Conservation (phyloP, 305 asterid species). For the Rubia tinctorum region DNA sequence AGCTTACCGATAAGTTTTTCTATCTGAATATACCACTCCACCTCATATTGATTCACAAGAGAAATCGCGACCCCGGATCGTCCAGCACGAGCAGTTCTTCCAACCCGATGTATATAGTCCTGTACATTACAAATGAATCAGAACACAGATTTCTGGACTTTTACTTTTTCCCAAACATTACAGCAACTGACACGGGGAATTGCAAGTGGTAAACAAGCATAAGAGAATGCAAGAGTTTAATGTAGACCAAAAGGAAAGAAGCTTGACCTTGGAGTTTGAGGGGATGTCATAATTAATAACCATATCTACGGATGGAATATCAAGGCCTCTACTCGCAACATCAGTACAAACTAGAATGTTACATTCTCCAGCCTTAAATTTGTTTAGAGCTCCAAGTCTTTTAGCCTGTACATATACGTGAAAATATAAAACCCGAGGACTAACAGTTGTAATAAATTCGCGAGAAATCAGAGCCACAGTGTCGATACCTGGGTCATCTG, state of each 20-base stretch:
- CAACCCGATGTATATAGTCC: conserved; percentile 97
- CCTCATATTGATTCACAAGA: conserved; percentile 76
- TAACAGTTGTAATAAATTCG: conserved; percentile 7
- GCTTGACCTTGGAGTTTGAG: conserved; percentile 76
- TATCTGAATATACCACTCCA: conserved; percentile 83
- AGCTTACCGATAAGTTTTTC: conserved; percentile 75
- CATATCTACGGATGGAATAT: conserved; percentile 87
- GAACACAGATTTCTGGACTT: background rate
- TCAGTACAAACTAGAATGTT: conserved; percentile 84
- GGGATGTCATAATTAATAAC: conserved; percentile 94
- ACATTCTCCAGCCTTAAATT: conserved; percentile 87
- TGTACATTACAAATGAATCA: conserved; percentile 29
- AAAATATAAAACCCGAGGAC: conserved; percentile 12
- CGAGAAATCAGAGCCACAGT: conserved; percentile 4
- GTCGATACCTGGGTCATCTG: conserved; percentile 77
- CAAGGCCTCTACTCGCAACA: conserved; percentile 96
- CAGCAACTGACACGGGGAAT: too few species aligned
- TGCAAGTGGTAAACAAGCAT: background rate
- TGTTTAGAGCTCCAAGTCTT: conserved; percentile 85
- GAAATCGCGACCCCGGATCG: conserved; percentile 88
- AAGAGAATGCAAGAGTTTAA: background rate
- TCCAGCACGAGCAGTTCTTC: conserved; percentile 98
- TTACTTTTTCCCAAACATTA: too few species aligned
- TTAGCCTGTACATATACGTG: conserved; percentile 47
- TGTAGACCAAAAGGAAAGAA: conserved; percentile 13